Conservation (phyloP, 1,284 basidiomycete species). For the Somion occarium region DNA sequence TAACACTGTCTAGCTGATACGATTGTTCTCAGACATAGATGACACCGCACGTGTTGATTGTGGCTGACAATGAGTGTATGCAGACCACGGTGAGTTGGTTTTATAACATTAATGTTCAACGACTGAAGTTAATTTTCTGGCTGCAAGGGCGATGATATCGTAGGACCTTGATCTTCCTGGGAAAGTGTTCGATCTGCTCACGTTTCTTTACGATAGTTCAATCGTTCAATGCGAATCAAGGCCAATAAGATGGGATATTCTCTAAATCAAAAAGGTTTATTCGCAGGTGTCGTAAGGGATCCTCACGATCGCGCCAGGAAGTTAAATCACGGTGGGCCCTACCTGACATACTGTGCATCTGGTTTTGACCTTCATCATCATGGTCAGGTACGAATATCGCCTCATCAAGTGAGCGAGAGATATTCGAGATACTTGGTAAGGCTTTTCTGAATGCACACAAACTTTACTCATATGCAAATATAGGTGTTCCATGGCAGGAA, state of each 20-base stretch:
- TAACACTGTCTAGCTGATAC: too few species aligned
- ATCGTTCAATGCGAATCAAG: constrained; percentile 82
- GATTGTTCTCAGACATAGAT: too few species aligned
- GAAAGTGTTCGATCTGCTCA: constrained; percentile 2
- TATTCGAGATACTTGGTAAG: constrained; percentile 68
- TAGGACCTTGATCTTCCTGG: constrained; percentile 29
- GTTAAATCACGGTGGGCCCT: constrained; percentile 54
- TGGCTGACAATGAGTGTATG: too few species aligned
- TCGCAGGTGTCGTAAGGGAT: constrained; percentile 67
- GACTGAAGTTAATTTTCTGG: too few species aligned
- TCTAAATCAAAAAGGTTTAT: constrained; percentile 83
- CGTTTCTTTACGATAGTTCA: constrained; percentile 56
- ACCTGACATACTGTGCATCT: background rate
- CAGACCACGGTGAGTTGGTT: too few species aligned
- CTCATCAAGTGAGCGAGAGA: constrained; percentile 80
- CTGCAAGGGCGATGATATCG: constrained; percentile 86
- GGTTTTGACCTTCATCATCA: background rate
- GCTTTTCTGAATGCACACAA: constrained; percentile 5
- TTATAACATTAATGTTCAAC: too few species aligned
- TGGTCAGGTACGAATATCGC: constrained; percentile 66
- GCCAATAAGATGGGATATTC: constrained; percentile 80
- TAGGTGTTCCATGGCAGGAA: constrained; percentile 71
- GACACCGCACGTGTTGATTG: too few species aligned
- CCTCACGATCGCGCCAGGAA: constrained; percentile 56
- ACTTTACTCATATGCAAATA: background rate